These are phyloP conservation scores for Suillus plorans DNA, from an alignment of 768 basidiomycete genomes.

Conservation along the genomic window DNA sequence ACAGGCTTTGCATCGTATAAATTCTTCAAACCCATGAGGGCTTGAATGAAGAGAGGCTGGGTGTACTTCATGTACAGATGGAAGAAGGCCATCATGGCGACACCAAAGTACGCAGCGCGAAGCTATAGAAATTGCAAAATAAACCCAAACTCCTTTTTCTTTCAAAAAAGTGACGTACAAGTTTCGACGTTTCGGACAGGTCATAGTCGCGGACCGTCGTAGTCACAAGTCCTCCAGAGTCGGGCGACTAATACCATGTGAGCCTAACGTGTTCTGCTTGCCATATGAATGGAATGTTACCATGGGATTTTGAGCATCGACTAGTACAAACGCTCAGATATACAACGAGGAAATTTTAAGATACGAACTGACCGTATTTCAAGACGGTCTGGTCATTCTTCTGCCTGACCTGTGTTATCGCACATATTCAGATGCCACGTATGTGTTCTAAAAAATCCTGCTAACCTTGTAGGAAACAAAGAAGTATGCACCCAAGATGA, in stretches of 20 bases:
- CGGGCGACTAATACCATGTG: constrained; percentile 45
- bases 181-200: constrained; percentile 82
- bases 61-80: constrained; percentile 95
- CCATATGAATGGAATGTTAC: constrained; percentile 37
- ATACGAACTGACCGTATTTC: constrained; percentile 75
- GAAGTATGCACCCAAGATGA: constrained; percentile 78
- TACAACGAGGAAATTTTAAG: not conserved
- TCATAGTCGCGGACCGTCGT: constrained; percentile 96
- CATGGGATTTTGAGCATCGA: constrained; percentile 76
- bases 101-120: constrained; percentile 65
- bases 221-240: constrained; percentile 74
- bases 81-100: constrained; percentile 90
- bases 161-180: constrained; percentile 41
- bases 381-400: constrained; percentile 96
- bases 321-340: constrained; percentile 34
- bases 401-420: constrained; percentile 73
- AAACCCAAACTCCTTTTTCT: not conserved
- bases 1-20: constrained; percentile 85
- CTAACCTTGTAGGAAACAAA: constrained; percentile 69
- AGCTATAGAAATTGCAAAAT: constrained; percentile 38
- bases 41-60: constrained; percentile 94
- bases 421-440: not conserved
- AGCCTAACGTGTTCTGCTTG: not conserved
- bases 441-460: not conserved
- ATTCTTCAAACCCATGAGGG: constrained; percentile 91